phyloP scores from a whole-genome alignment of 2,329 filamentous ascomycete species.

The Didymella pinodella region DNA sequence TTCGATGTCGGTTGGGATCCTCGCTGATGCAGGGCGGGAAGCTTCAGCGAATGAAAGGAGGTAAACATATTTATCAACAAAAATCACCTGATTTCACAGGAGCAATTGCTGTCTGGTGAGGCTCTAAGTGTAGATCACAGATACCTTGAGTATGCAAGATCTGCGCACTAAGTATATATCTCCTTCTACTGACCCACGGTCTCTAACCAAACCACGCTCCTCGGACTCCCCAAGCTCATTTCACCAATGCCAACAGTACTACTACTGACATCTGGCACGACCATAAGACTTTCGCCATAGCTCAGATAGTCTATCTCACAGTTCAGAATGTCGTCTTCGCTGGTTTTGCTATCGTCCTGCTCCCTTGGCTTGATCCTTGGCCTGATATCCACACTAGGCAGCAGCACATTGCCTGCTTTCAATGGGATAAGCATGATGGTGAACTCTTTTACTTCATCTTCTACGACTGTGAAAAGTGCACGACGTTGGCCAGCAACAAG shows the following conservation, averaged over 20 bases:
- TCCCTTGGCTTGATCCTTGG: slow-evolving; percentile 57
- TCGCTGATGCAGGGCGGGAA: background rate
- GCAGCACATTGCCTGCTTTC: slow-evolving; percentile 76
- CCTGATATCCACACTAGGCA: slow-evolving; percentile 81
- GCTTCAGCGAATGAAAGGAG: background rate
- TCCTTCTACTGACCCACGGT: slow-evolving; percentile 18
- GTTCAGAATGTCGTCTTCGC: slow-evolving; percentile 49
- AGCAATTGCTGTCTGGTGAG: background rate
- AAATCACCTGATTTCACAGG: background rate
- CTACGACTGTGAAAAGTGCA: slow-evolving; percentile 71
- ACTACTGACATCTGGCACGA: slow-evolving; percentile 73
- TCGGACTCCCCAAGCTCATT: slow-evolving; percentile 32
- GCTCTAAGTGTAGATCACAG: background rate
- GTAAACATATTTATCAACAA: background rate
- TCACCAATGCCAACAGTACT: slow-evolving; percentile 61
- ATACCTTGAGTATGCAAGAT: background rate
- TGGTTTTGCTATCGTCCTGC: slow-evolving; percentile 31
- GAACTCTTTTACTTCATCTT: slow-evolving; percentile 62
- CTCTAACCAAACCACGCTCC: slow-evolving; percentile 44
- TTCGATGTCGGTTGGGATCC: background rate
- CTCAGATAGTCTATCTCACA: slow-evolving; percentile 85
- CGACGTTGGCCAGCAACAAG: slow-evolving; percentile 82
- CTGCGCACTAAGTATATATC: background rate
- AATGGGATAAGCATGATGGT: slow-evolving; percentile 81
- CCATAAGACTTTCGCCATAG: slow-evolving; percentile 76